Evolutionary conservation across 192 early-diverging fungal species (phyloP), one percentile per base, ranked within the genome.

Genomic region (Entomortierella chlamydospora): DNA sequence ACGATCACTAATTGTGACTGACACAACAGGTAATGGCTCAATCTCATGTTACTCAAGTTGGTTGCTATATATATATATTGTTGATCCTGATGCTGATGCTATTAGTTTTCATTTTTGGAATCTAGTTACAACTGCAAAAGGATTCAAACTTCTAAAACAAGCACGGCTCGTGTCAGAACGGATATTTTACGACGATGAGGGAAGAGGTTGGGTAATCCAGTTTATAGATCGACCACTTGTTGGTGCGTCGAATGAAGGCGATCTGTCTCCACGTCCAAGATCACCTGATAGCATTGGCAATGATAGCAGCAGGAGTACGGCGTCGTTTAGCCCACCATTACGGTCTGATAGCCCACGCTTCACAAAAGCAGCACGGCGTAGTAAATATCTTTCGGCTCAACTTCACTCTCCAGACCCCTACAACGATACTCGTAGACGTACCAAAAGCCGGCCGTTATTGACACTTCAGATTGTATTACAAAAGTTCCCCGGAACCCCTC

Each of bases 111-210:
- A 43, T 10, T 1, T 17, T 34, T 45, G 28, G 15, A 43, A n/a
- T 12, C 9, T 67, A 78, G 73, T 78, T 10, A 78, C 73, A 4
- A 78, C 73, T 4, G 73, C 73, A 20, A 78, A 78, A 26, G 73
- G 73, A 57, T 78, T 78, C 61, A 78, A 70, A 30, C 61, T 69
- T 4, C 29, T 78, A 23, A 68, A 69, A 54, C 73, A 78, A 37
- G 73, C 73, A 13, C 60, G 73, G 11, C 73, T 78, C 12, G 67
- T 78, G 33, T 68, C 73, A 18, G 73, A 78, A 53, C 53, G n/a
- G 47, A 70, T 78, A 33, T 78, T 78, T 45, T 78, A 78, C 61
- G 73, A 78, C 56, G 64, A 78, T 37, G 73, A 78, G 0, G 73
- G 73, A 1, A 53, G 61, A 62, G 73, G 73, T 4, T 78, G 73